Conservation (phyloP, 768 basidiomycete genomes). For the Leucosporidium creatinivorum region DNA sequence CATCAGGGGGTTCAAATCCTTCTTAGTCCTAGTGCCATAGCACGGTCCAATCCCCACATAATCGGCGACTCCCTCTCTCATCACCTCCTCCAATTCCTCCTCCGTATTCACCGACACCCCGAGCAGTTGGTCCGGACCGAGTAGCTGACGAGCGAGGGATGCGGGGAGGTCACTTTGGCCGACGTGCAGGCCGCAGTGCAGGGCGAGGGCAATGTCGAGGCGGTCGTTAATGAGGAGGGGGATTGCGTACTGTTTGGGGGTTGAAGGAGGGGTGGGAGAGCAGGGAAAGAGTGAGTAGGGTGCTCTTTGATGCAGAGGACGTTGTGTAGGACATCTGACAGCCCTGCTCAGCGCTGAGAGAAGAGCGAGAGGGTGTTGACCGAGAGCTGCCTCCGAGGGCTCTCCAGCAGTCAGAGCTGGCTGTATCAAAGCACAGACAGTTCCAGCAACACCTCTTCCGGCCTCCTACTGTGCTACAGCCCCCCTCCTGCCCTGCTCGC, state of each 20-base stretch:
- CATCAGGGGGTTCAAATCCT: conserved; percentile 55
- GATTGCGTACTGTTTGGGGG: conserved; percentile 51
- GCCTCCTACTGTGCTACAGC: neutral
- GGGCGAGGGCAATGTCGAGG: conserved; percentile 61
- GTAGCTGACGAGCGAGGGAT: conserved; percentile 62
- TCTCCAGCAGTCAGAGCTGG: neutral
- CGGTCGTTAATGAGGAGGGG: conserved; percentile 75
- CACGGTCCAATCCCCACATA: conserved; percentile 84
- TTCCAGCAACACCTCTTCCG: neutral
- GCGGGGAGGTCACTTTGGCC: conserved; percentile 75
- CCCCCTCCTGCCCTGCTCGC: no score
- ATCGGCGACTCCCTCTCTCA: conserved; percentile 59
- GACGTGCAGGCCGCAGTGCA: conserved; percentile 62
- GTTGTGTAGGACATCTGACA: no score
- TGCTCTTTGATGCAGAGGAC: neutral
- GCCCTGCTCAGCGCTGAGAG: no score
- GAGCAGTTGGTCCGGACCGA: conserved; percentile 64
- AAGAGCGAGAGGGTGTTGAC: no score
- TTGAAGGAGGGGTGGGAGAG: neutral
- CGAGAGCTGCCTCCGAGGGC: no score
- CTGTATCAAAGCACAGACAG: neutral
- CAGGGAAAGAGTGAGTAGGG: neutral
- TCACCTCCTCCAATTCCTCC: conserved; percentile 58
- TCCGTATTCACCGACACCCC: conserved; percentile 70
- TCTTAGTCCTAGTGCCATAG: conserved; percentile 73